Conservation (phyloP, 140 eudicot species). For the Ambrosia hybrid region DNA sequence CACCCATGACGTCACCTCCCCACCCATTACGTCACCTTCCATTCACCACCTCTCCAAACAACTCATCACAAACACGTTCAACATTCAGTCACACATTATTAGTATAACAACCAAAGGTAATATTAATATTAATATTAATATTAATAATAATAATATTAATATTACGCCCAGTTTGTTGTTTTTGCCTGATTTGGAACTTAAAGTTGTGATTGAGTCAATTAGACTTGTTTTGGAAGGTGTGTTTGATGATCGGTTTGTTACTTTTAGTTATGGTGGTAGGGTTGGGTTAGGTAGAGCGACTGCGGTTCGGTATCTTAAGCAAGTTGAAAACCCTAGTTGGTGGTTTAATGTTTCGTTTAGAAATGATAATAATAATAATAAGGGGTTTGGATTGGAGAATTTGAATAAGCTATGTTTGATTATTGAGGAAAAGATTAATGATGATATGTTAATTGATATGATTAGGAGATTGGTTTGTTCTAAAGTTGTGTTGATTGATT, state of each 20-base stretch:
- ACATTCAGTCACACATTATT: slow-evolving; percentile 36
- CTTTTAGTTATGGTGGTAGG: slow-evolving; percentile 87
- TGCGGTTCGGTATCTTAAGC: slow-evolving; percentile 75
- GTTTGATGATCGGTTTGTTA: slow-evolving; percentile 77
- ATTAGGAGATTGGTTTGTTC: slow-evolving; percentile 52
- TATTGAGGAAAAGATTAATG: slow-evolving; percentile 52
- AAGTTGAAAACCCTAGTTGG: slow-evolving; percentile 85
- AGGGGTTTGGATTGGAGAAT: slow-evolving; percentile 39
- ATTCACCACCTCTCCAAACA: slow-evolving; percentile 39
- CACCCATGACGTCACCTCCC: slow-evolving; percentile 43
- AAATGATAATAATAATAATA: neutral
- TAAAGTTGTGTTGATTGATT: slow-evolving; percentile 36
- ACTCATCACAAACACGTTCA: slow-evolving; percentile 47
- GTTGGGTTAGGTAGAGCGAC: slow-evolving; percentile 80
- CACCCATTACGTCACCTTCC: slow-evolving; percentile 50
- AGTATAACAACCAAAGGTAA: slow-evolving; percentile 34
- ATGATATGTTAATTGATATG: slow-evolving; percentile 45
- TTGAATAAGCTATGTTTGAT: slow-evolving; percentile 51
- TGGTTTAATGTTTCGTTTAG: slow-evolving; percentile 67
- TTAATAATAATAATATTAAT: no score
- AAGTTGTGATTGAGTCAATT: slow-evolving; percentile 83
- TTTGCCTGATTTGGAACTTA: slow-evolving; percentile 75
- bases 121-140: no score
- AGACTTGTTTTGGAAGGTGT: slow-evolving; percentile 74
- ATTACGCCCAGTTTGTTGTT: slow-evolving; percentile 27